These are phyloP conservation scores for Backusella australiensis DNA, from an alignment of 192 early-diverging fungal species.

Conservation along the genomic window DNA sequence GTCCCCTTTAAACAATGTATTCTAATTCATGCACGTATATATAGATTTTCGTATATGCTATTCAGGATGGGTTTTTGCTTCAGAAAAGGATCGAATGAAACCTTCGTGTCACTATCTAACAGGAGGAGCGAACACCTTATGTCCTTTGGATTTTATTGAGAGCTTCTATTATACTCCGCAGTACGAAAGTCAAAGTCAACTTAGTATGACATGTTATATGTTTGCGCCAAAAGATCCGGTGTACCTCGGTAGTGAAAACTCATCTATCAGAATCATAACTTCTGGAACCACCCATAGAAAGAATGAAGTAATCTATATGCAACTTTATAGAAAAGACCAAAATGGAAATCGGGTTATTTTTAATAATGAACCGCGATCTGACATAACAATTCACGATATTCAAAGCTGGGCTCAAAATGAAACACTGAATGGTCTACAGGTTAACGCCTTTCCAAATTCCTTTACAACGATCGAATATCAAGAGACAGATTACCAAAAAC, in stretches of 20 bases:
- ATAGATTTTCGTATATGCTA: neutral
- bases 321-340: neutral
- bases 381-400: too few relatives aligned
- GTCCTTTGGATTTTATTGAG: neutral
- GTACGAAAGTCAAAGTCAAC: neutral
- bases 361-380: too few relatives aligned
- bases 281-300: neutral
- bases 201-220: neutral
- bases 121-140: neutral
- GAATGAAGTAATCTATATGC: neutral
- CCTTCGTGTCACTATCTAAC: neutral
- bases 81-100: accelerated
- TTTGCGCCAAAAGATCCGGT: neutral
- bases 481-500: neutral
- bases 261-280: neutral
- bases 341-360: neutral
- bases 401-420: neutral
- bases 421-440: neutral
- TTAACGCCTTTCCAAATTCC: neutral
- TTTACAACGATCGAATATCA: neutral
- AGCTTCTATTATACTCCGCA: neutral
- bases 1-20: neutral
- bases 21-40: neutral
- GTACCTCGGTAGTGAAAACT: neutral
- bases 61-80: neutral